These are phyloP conservation scores for Diaporthe sp. DNA, from an alignment of 2,329 filamentous ascomycete genomes.

Conservation along the genomic window DNA sequence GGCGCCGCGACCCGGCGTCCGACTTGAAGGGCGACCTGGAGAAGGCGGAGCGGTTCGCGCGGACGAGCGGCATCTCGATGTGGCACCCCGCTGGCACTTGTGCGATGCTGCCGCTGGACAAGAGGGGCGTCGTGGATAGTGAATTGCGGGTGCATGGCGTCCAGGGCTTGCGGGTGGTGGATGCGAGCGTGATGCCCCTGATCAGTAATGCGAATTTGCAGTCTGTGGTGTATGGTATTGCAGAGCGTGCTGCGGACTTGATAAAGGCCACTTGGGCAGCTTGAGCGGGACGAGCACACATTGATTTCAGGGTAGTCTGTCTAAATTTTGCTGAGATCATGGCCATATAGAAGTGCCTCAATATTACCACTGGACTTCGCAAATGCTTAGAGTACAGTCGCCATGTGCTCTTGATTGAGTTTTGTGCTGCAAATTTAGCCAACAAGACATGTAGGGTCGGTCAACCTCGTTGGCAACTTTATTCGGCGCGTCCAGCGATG, in stretches of 20 bases:
- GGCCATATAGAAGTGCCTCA: no score
- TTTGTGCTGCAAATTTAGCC: no score
- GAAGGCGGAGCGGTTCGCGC: neutral
- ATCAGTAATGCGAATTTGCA: conserved; percentile 7
- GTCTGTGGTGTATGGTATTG: conserved; percentile 25
- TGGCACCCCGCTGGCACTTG: conserved; percentile 60
- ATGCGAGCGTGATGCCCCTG: conserved; percentile 51
- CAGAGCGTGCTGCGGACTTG: conserved; percentile 23
- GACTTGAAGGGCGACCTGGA: conserved; percentile 17
- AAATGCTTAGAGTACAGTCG: no score
- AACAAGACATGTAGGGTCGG: no score
- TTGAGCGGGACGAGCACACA: no score
- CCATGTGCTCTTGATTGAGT: no score
- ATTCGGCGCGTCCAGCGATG: neutral
- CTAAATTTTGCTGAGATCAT: no score
- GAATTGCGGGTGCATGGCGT: conserved; percentile 59
- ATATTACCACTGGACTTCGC: no score
- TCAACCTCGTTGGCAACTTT: no score
- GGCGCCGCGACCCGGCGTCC: conserved; percentile 4
- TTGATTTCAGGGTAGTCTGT: no score
- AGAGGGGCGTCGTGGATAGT: conserved; percentile 58
- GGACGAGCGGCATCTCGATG: conserved; percentile 43
- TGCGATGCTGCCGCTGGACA: conserved; percentile 57
- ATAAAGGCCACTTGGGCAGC: neutral
- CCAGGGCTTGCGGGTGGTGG: conserved; percentile 56